These are phyloP conservation scores for Maudiozyma bulderi DNA, from an alignment of 805 yeast genomes.

Conservation along the genomic window DNA sequence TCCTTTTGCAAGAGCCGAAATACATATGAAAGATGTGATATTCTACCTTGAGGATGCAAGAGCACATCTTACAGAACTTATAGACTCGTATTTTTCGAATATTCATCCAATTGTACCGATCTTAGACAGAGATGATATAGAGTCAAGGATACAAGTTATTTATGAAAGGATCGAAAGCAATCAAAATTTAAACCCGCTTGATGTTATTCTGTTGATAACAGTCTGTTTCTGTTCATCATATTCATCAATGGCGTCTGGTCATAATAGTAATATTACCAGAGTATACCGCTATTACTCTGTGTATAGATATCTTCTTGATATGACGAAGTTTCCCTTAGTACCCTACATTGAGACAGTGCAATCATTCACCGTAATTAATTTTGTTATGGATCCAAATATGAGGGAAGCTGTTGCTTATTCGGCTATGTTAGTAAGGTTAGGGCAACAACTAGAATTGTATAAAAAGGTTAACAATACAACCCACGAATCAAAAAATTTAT, in stretches of 20 bases:
- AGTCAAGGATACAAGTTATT: slow-evolving; percentile 3
- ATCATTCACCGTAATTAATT: slow-evolving; percentile 16
- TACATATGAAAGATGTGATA: background rate
- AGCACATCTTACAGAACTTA: slow-evolving; percentile 9
- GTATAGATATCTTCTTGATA: slow-evolving; percentile 11
- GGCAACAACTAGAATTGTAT: slow-evolving; percentile 20
- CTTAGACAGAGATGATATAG: slow-evolving; percentile 7
- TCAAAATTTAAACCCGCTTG: slow-evolving; percentile 5
- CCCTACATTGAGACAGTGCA: slow-evolving; percentile 19
- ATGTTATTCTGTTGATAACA: slow-evolving; percentile 13
- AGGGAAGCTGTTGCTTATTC: slow-evolving; percentile 17
- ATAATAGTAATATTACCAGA: slow-evolving; percentile 13
- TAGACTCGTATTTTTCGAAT: slow-evolving; percentile 15
- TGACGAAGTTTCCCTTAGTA: slow-evolving; percentile 14
- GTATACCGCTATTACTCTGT: slow-evolving; percentile 20
- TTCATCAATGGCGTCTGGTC: slow-evolving; percentile 19
- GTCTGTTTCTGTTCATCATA: slow-evolving; percentile 19
- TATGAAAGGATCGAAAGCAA: slow-evolving; percentile 3
- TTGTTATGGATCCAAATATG: slow-evolving; percentile 26
- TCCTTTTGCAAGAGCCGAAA: background rate
- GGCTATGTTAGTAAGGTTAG: slow-evolving; percentile 20
- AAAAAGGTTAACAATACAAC: background rate
- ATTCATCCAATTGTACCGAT: slow-evolving; percentile 25
- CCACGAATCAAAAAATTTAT: background rate
- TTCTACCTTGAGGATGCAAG: background rate